Percentiles rank a stretch among this genome's conserved stretches.
Evolutionary conservation across 495 filamentous ascomycete species (phyloP).

Genomic region (Cryomyces minteri): DNA sequence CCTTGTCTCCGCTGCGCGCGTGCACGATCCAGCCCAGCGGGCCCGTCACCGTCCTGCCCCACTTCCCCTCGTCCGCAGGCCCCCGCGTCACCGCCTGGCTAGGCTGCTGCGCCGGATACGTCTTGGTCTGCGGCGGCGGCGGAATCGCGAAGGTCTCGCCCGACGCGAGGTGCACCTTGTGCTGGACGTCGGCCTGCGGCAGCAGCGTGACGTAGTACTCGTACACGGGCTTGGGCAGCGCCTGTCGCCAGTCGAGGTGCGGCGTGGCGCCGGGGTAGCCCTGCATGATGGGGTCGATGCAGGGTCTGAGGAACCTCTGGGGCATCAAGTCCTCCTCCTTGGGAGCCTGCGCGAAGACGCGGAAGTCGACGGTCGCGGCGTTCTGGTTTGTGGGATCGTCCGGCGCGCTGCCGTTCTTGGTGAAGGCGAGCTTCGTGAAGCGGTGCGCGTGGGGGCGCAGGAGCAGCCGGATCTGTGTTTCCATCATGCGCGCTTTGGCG

Average conservation of each 20-base stretch:
- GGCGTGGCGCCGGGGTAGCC: constrained; percentile 22
- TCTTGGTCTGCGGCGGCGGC: constrained; percentile 9
- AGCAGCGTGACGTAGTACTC: constrained; percentile 22
- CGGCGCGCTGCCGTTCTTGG: constrained; percentile 4
- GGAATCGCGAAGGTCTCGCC: constrained; percentile 10
- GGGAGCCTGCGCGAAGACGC: constrained; percentile 14
- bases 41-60: constrained; percentile 5
- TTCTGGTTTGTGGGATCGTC: constrained; percentile 8
- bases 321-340: constrained; percentile 12
- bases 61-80: neutral
- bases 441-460: constrained; percentile 4
- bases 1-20: constrained; percentile 14
- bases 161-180: constrained; percentile 14
- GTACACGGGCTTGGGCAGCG: constrained; percentile 15
- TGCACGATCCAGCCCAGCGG: constrained; percentile 15
- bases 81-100: neutral
- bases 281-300: constrained; percentile 21
- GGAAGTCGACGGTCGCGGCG: constrained; percentile 12
- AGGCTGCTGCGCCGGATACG: constrained; percentile 12
- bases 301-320: constrained; percentile 20
- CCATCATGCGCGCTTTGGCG: constrained; percentile 16
- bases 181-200: constrained; percentile 14
- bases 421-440: constrained; percentile 11
- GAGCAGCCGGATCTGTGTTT: constrained; percentile 8
- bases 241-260: constrained; percentile 18